Evolutionary conservation across 768 basidiomycete species (phyloP).

Genomic region (Arthromyces matolae): DNA sequence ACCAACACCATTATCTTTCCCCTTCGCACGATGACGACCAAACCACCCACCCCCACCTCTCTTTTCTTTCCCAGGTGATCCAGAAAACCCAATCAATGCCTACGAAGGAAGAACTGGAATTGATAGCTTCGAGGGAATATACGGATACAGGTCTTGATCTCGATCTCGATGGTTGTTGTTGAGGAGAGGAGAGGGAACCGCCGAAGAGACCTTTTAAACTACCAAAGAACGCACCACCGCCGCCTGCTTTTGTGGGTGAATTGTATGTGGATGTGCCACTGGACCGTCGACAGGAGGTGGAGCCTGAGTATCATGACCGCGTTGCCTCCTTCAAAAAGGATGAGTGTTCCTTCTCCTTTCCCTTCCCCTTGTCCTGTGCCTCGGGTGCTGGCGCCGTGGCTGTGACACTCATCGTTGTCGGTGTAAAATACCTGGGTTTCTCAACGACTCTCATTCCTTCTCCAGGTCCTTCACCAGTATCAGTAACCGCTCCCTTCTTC

Average conservation of each 20-base stretch:
- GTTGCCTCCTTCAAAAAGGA: not conserved
- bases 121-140: too few relatives aligned
- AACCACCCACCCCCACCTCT: slow-evolving; percentile 2
- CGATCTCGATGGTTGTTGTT: too few relatives aligned
- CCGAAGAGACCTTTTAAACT: slow-evolving; percentile 45
- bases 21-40: too few relatives aligned
- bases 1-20: too few relatives aligned
- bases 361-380: too few relatives aligned
- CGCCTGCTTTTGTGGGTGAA: too few relatives aligned
- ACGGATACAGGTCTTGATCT: not conserved
- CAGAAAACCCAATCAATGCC: not conserved
- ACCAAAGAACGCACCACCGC: slow-evolving; percentile 34
- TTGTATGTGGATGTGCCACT: not conserved
- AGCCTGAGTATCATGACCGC: too few relatives aligned
- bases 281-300: not conserved
- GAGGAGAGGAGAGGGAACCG: not conserved
- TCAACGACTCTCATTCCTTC: slow-evolving; percentile 41
- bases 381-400: too few relatives aligned
- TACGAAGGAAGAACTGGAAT: too few relatives aligned
- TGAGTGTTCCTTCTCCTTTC: too few relatives aligned
- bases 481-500: slow-evolving; percentile 26
- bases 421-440: slow-evolving; percentile 53
- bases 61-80: not conserved
- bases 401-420: too few relatives aligned
- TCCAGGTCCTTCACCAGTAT: not conserved